Conservation (phyloP, 169 alveolate species). For the Cystoisospora suis region DNA sequence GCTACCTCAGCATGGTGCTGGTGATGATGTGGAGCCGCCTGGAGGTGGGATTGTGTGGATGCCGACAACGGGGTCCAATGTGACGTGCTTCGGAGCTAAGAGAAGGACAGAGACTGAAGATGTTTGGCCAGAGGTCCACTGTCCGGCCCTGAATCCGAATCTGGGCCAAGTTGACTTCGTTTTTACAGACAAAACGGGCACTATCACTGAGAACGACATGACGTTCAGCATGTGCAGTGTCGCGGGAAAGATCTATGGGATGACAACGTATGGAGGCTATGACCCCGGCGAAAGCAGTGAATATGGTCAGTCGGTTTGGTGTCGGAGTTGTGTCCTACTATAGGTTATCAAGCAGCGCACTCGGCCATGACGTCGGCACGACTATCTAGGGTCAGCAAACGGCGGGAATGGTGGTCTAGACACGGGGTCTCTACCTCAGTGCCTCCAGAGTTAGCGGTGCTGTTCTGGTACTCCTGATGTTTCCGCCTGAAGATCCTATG, state of each 20-base stretch:
- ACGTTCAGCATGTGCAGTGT: constrained; percentile 67
- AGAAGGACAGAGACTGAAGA: background rate
- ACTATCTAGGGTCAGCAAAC: too few species aligned
- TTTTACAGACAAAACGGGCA: constrained; percentile 95
- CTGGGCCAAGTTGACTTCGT: constrained; percentile 78
- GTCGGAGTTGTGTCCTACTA: too few species aligned
- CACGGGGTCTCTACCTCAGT: too few species aligned
- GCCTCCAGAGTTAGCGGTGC: too few species aligned
- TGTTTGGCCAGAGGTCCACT: constrained; percentile 39
- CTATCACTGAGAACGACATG: constrained; percentile 91
- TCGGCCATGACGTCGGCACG: too few species aligned
- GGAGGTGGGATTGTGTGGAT: background rate
- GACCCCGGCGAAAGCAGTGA: constrained; percentile 28
- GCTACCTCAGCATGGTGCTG: too few species aligned
- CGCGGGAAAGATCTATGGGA: constrained; percentile 52
- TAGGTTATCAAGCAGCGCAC: too few species aligned
- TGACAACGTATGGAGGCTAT: background rate
- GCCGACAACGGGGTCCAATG: background rate
- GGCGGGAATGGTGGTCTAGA: too few species aligned
- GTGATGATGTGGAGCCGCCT: background rate
- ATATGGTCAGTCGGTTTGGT: too few species aligned
- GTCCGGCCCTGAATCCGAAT: constrained; percentile 36
- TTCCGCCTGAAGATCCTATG: too few species aligned
- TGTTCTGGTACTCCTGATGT: too few species aligned
- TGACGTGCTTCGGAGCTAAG: too few species aligned